Conservation (phyloP, 2,329 filamentous ascomycete genomes). For the Colletotrichum theobromicola region DNA sequence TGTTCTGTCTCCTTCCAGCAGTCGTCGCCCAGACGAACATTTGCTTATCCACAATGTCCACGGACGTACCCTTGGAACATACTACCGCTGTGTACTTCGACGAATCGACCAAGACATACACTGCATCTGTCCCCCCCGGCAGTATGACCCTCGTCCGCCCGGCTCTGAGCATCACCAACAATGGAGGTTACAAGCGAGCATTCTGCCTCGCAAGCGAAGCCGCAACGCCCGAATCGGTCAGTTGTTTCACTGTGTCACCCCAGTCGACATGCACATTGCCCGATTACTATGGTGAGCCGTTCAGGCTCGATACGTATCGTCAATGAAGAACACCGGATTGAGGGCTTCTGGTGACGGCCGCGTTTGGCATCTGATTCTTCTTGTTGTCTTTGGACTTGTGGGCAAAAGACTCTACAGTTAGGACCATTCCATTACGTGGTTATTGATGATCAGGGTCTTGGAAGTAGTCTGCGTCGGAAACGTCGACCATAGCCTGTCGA, state of each 20-base stretch:
- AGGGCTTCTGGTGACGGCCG: too few relatives aligned
- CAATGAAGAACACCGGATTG: not conserved
- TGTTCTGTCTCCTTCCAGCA: too few relatives aligned
- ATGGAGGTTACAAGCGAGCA: not conserved
- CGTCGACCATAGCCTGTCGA: too few relatives aligned
- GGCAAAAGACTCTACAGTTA: too few relatives aligned
- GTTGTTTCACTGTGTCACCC: not conserved
- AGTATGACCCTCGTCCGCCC: not conserved
- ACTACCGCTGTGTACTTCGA: not conserved
- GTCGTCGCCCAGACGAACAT: too few relatives aligned
- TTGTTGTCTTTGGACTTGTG: too few relatives aligned
- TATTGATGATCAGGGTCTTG: too few relatives aligned
- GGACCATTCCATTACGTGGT: too few relatives aligned
- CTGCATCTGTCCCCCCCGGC: not conserved
- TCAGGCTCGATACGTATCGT: not conserved
- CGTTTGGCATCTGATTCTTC: too few relatives aligned
- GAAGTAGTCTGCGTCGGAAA: too few relatives aligned
- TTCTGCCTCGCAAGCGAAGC: not conserved
- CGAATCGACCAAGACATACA: not conserved
- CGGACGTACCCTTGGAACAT: not conserved
- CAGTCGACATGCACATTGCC: not conserved
- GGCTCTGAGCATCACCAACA: not conserved
- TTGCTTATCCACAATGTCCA: not conserved
- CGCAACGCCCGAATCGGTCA: not conserved
- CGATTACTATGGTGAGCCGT: not conserved